phyloP scores from a whole-genome alignment of 805 yeast genomes.

The Kurtzmaniella cleridarum region DNA sequence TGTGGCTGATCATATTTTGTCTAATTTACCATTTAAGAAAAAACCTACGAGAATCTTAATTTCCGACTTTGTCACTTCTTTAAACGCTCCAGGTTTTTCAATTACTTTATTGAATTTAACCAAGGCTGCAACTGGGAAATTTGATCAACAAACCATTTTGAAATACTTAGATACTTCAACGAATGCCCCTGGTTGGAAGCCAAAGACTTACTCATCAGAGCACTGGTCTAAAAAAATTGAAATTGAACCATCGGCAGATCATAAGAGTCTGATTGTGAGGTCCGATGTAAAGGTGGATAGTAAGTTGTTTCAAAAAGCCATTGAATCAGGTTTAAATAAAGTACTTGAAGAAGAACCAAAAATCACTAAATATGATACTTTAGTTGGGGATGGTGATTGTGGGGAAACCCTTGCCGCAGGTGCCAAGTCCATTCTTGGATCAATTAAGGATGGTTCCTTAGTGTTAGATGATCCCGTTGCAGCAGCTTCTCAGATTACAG shows the following conservation, averaged over 20 bases:
- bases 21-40: constrained; percentile 47
- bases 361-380: constrained; percentile 78
- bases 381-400: constrained; percentile 96
- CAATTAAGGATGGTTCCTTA: constrained; percentile 33
- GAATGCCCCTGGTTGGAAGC: constrained; percentile 80
- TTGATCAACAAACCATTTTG: constrained; percentile 24
- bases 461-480: constrained; percentile 45
- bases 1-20: constrained; percentile 56
- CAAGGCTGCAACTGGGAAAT: constrained; percentile 31
- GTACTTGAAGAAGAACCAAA: constrained; percentile 55
- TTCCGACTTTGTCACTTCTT: constrained; percentile 82
- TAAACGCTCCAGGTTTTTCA: constrained; percentile 89
- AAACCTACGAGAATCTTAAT: constrained; percentile 64
- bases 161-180: constrained; percentile 66
- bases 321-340: constrained; percentile 37
- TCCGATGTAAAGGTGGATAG: constrained; percentile 27
- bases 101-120: constrained; percentile 73
- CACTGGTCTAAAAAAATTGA: constrained; percentile 23
- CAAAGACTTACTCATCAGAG: constrained; percentile 25
- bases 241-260: constrained; percentile 23
- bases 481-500: constrained; percentile 68
- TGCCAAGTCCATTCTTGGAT: constrained; percentile 61
- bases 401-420: constrained; percentile 88
- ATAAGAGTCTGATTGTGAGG: constrained; percentile 24
- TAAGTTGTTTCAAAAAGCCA: constrained; percentile 44